These are phyloP conservation scores for Trichoderma aggressivum DNA, from an alignment of 2,329 filamentous ascomycete genomes.

Conservation along the genomic window DNA sequence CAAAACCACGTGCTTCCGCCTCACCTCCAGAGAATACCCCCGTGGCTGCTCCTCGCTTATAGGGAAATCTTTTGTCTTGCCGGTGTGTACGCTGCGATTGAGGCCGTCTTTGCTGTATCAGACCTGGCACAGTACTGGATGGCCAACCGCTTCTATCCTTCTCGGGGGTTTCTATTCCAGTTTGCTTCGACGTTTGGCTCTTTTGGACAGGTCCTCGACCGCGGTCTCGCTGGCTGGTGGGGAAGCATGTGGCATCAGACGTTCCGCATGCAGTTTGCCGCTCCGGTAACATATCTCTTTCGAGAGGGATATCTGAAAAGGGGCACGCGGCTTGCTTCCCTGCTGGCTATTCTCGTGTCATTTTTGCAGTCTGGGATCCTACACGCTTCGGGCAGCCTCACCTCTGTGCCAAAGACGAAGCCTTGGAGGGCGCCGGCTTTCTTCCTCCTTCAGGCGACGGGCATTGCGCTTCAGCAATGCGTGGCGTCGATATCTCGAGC, in stretches of 20 bases:
- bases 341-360: conserved; percentile 33
- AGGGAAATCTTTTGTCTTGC: conserved; percentile 55
- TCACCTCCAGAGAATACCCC: conserved; percentile 42
- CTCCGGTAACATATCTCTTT: conserved; percentile 52
- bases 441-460: conserved; percentile 68
- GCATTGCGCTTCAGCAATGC: conserved; percentile 57
- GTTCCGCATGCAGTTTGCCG: conserved; percentile 70
- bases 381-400: conserved; percentile 68
- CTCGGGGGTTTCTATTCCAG: conserved; percentile 49
- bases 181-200: conserved; percentile 56
- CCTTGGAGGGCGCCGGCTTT: conserved; percentile 61
- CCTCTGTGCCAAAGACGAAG: conserved; percentile 52
- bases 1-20: conserved; percentile 38
- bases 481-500: conserved; percentile 35
- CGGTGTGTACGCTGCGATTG: conserved; percentile 58
- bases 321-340: conserved; percentile 27
- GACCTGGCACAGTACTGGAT: conserved; percentile 55
- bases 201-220: conserved; percentile 54
- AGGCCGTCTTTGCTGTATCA: conserved; percentile 56
- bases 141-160: conserved; percentile 50
- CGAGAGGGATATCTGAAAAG: conserved; percentile 38
- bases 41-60: conserved; percentile 48
- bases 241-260: conserved; percentile 87
- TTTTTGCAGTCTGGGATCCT: conserved; percentile 66
- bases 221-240: conserved; percentile 80